phyloP scores from a whole-genome alignment of 106 monocot genomes.

The Allium cepa region DNA sequence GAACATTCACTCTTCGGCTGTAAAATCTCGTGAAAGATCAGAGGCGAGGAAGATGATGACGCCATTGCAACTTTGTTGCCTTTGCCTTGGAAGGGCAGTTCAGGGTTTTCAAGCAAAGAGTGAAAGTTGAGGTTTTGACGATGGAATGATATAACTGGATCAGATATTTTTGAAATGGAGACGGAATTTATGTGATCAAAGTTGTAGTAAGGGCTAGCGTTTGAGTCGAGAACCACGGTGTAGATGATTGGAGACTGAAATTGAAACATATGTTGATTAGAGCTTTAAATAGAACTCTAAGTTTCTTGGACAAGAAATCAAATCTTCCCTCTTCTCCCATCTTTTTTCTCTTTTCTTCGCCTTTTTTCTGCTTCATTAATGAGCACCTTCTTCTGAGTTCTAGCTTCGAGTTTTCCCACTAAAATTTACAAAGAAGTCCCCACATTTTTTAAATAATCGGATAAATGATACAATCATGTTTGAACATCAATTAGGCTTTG shows the following conservation, averaged over 20 bases:
- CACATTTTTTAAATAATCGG: too few species aligned
- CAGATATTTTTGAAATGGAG: background rate
- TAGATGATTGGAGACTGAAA: conserved; percentile 5
- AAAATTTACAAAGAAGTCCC: too few species aligned
- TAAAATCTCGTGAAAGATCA: conserved; percentile 17
- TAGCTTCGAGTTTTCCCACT: too few species aligned
- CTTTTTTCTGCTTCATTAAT: too few species aligned
- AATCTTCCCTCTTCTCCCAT: too few species aligned
- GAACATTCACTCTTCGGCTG: conserved; percentile 16
- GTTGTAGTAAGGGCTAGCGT: background rate
- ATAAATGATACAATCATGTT: too few species aligned
- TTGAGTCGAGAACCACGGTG: background rate
- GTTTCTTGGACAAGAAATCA: too few species aligned
- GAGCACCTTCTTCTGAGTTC: too few species aligned
- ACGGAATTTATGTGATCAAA: background rate
- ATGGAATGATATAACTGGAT: background rate
- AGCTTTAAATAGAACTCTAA: too few species aligned
- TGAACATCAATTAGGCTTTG: too few species aligned
- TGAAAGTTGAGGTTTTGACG: conserved; percentile 86
- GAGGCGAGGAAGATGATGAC: background rate
- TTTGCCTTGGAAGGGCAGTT: conserved; percentile 23
- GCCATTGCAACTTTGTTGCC: conserved; percentile 43
- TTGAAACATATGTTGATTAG: background rate
- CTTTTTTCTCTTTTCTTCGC: too few species aligned
- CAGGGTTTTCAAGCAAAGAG: conserved; percentile 80